Evolutionary conservation across 2,329 filamentous ascomycete genomes (phyloP), one percentile per base, ranked within the genome.

Genomic region (Taxawa tesnikishii): DNA sequence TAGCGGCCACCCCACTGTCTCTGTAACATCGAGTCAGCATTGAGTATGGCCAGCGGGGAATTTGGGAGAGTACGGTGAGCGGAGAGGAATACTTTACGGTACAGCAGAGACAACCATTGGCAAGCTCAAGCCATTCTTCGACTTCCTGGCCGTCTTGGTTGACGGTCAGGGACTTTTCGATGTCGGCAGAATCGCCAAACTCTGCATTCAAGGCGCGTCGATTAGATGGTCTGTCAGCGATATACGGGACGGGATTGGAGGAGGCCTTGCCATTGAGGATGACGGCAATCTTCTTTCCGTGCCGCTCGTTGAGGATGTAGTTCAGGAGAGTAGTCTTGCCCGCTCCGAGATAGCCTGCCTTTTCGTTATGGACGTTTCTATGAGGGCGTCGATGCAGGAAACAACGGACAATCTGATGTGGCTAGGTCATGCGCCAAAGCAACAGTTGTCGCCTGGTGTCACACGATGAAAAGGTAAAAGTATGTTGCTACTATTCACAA

Each of bases 211-310:
- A 12, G 14, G 11, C 11, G 3, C 28, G 26, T 7, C 32, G 32
- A 30, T 40, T 29, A 39, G 29, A 21, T 17, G 16, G 18, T 33
- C 14, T 8, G 17, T 37, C 33, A 11, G 13, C n/a, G 21, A 4
- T 15, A 12, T 14, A 12, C 15, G 12, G 16, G 13, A 10, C 16
- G 15, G 13, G 15, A 36, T 12, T 6, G 1, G 9, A 6, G 15
- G 3, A 12, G 10, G 13, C 67, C 54, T 51, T 49, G 60, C 83
- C 85, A 56, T 98, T 98, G 63, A 98, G 73, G 36, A 98, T 96
- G 10, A 98, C 90, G 8, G 90, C 90, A 54, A 98, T 90, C 50
- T 85, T 94, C 67, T 96, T 96, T 55, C 88, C 88, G 67, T 98
- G 90, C 39, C 88, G 79, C 36, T 87, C 85, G 16, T 81, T 93